Base-by-base conservation (phyloP, 371 early-diverging fungal species). In the Zancudomyces culisetae region DNA sequence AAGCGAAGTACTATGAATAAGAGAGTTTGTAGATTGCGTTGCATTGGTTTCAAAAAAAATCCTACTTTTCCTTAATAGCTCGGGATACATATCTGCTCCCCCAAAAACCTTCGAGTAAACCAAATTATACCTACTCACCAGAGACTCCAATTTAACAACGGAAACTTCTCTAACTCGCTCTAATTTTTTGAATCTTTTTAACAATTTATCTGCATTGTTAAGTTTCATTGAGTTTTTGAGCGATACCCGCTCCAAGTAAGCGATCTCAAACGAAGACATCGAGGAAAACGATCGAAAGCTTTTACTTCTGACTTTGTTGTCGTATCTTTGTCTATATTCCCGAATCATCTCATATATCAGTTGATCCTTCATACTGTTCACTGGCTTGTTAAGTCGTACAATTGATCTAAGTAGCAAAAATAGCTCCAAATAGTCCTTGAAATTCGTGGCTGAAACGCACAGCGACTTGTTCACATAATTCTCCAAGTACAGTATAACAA, bases 271-370 rank as follows among this genome's bases (percentile, higher is more conserved):
- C 10, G 15, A 42, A 6, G 15, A 27, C 55, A n/a, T 2, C 15
- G 8, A 39, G 15, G 4, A 30, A 28, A 2, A 60, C 61, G 23
- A 60, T 63, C 0, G 62, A 60, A 13, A 57, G 52, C 42, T 64
- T 58, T 18, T 58, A 48, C 40, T 62, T 48, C 18, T 52, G 27
- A 19, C 57, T 54, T 0, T 56, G 49, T 39, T 54, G 35, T 35
- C 61, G 60, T 66, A 65, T 64, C 61, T 58, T 49, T 58, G 57
- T 10, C 66, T 58, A 35, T 35, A 52, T 49, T 65, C 58, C 15
- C 42, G 54, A 30, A 65, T 42, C n/a, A 61, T 42, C 26, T 60
- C 53, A 61, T 58, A 57, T 60, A 54, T 53, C 19, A 41, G 47
- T 45, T 51, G 59, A 1, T 56, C 53, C 22, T 53, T 53, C 40